Evolutionary conservation across 306 rosid genomes (phyloP), one percentile per base, ranked within the genome.

Genomic region (Begonia loranthoides): DNA sequence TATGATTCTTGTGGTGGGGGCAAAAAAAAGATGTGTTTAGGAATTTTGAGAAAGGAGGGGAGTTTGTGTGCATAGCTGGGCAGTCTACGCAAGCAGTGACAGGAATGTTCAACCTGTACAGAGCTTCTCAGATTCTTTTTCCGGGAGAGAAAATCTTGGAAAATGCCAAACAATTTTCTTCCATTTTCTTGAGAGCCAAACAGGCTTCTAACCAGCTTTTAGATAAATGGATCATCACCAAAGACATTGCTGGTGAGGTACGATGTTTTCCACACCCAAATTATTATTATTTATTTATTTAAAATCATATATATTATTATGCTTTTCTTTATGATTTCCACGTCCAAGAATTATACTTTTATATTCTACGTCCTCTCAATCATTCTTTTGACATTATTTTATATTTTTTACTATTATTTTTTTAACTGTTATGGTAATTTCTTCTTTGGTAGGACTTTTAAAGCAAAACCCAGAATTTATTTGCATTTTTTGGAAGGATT

Each of bases 201-300:
- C 70, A 62, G 54, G 94, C 61, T 52, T 60, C 77, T 10, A 65
- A 83, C 64, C 68, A 83, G 55, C 71, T 92, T 5, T 24, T 83
- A 13, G 99, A 92, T 64, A 92, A 92, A 69, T 92, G 99, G 99
- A 77, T 87, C 53, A 92, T 86, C 41, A 76, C 62, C 46, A 92
- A 86, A 63, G 77, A 87, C 56, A 56, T 92, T 45, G 76, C 93
- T 0, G 86, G 70, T 5, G 99, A 92, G 99, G 97, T 88, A 60
- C 11, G 46, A 14, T 11, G 22, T 10, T 52, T n/a, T 7, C 21
- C 0, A 5, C 9, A 5, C 9, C 12, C 1, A n/a, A n/a, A n/a
- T n/a, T n/a, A n/a, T n/a, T n/a, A n/a, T n/a, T n/a, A n/a, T n/a
- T n/a, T n/a, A n/a, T n/a, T n/a, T n/a, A n/a, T n/a, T n/a, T n/a